Evolutionary conservation across 495 filamentous ascomycete species (phyloP).

Genomic region (Neurospora discreta): DNA sequence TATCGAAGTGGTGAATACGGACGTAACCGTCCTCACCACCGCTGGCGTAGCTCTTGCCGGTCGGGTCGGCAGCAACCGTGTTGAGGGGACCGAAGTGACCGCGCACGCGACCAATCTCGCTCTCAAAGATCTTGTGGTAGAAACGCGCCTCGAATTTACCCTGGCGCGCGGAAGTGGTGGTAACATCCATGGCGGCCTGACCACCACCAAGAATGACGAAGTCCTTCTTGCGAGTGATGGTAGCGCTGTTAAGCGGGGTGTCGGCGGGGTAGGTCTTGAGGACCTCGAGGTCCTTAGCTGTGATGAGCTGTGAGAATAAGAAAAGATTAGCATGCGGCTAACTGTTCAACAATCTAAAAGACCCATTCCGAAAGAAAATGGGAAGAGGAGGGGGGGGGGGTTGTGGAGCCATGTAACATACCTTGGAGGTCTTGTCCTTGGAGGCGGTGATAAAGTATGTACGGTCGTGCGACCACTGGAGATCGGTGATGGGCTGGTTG

Average conservation of each 20-base stretch:
- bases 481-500: slow-evolving; percentile 76
- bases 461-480: slow-evolving; percentile 88
- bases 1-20: slow-evolving; percentile 95
- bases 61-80: slow-evolving; percentile 74
- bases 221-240: slow-evolving; percentile 88
- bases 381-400: neutral
- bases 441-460: slow-evolving; percentile 97
- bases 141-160: slow-evolving; percentile 98
- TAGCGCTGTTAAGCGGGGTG: slow-evolving; percentile 92
- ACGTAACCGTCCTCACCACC: slow-evolving; percentile 99
- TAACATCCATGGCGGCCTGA: slow-evolving; percentile 98
- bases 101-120: slow-evolving; percentile 92
- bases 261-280: slow-evolving; percentile 88
- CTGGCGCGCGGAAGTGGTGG: slow-evolving; percentile 84
- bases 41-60: slow-evolving; percentile 80
- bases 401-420: slow-evolving; percentile 21
- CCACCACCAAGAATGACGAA: slow-evolving; percentile 96
- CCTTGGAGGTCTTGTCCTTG: slow-evolving; percentile 95
- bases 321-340: slow-evolving; percentile 4
- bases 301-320: slow-evolving; percentile 50
- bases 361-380: neutral
- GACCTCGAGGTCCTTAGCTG: slow-evolving; percentile 71
- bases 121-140: slow-evolving; percentile 98
- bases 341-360: neutral
- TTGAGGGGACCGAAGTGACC: slow-evolving; percentile 92